phyloP scores from a whole-genome alignment of 2,329 filamentous ascomycete genomes.

The Pochonia chlamydosporia region DNA sequence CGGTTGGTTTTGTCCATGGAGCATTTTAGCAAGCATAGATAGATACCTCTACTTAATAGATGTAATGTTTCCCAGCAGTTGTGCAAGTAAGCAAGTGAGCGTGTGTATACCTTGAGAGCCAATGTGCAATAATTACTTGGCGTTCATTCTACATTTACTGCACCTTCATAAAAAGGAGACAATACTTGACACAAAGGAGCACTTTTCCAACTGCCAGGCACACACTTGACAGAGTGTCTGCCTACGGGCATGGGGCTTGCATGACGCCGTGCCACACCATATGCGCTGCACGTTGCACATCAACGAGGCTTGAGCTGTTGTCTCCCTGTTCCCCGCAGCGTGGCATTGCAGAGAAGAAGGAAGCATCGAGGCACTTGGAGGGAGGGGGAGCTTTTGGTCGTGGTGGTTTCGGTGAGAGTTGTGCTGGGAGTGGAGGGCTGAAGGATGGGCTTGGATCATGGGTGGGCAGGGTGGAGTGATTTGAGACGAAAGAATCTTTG shows the following conservation, averaged over 20 bases:
- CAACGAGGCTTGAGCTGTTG: background rate
- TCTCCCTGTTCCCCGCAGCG: background rate
- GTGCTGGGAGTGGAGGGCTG: too few species aligned
- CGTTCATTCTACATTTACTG: too few species aligned
- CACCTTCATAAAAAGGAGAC: too few species aligned
- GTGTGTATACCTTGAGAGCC: too few species aligned
- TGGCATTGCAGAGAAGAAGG: too few species aligned
- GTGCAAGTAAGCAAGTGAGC: too few species aligned
- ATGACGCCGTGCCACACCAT: background rate
- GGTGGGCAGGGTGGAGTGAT: too few species aligned
- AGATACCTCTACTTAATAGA: background rate
- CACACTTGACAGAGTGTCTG: background rate
- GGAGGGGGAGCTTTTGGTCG: background rate
- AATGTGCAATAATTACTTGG: too few species aligned
- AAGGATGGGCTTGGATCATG: too few species aligned
- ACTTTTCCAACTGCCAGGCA: background rate
- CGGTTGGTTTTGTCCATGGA: background rate
- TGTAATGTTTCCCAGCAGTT: too few species aligned
- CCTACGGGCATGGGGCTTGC: background rate
- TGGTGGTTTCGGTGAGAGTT: background rate
- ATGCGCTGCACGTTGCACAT: background rate
- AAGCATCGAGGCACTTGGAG: background rate
- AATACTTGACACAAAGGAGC: background rate
- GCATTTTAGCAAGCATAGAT: slow-evolving; percentile 3
- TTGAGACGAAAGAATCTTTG: too few species aligned